phyloP scores from a whole-genome alignment of 2,329 filamentous ascomycete genomes.

The Paraconiothyrium sp. region DNA sequence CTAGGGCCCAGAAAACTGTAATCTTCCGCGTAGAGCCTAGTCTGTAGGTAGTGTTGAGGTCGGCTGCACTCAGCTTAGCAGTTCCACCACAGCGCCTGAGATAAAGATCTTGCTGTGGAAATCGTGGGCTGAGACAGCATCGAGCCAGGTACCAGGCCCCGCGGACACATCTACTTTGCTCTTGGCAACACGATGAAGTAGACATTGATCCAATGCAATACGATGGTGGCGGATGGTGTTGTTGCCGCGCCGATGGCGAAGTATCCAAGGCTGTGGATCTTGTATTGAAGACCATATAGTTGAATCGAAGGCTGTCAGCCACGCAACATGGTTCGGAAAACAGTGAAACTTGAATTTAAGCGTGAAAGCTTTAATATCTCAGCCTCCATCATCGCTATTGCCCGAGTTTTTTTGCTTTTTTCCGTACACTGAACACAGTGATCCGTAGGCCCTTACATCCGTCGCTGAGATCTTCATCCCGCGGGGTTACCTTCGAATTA shows the following conservation, averaged over 20 bases:
- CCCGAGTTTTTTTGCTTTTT: not conserved
- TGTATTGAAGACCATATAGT: not conserved
- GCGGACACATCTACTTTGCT: not conserved
- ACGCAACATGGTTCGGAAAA: not conserved
- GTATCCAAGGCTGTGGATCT: not conserved
- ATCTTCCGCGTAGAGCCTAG: constrained; percentile 14
- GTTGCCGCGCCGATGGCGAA: not conserved
- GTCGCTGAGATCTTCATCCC: not conserved
- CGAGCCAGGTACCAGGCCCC: not conserved
- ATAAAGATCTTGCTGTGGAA: not conserved
- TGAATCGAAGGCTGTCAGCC: not conserved
- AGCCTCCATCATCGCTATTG: not conserved
- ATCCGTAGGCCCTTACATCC: not conserved
- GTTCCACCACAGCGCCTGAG: not conserved
- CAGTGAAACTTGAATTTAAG: not conserved
- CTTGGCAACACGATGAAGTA: not conserved
- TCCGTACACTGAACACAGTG: not conserved
- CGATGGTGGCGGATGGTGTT: not conserved
- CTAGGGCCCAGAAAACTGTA: constrained; percentile 19
- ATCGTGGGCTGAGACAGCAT: not conserved
- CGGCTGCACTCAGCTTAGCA: not conserved
- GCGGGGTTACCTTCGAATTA: too few relatives aligned
- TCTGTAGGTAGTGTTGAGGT: not conserved
- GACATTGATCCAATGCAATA: not conserved
- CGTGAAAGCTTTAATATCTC: not conserved